Conservation (phyloP, 164 flowering plant genomes). For the Piper betle region DNA sequence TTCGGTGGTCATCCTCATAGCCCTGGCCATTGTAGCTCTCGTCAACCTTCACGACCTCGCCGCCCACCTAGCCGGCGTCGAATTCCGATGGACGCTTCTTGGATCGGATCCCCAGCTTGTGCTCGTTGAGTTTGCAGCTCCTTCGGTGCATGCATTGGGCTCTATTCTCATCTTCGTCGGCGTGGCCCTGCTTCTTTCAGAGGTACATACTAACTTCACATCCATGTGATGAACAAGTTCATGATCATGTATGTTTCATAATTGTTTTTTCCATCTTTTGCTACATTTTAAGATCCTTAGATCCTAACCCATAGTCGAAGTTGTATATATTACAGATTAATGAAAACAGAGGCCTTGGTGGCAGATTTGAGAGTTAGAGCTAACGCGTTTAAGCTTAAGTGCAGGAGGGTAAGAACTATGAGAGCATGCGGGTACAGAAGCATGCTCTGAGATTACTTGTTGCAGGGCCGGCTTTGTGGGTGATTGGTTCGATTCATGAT, state of each 20-base stretch:
- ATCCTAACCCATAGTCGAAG: too few relatives aligned
- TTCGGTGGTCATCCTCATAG: conserved; percentile 47
- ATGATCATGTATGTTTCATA: too few relatives aligned
- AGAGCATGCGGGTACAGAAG: conserved; percentile 24
- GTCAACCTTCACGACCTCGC: conserved; percentile 72
- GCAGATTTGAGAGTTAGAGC: not conserved
- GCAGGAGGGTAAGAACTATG: conserved; percentile 38
- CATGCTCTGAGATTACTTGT: conserved; percentile 56
- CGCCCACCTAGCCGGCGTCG: conserved; percentile 71
- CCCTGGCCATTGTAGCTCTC: conserved; percentile 15
- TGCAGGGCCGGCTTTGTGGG: conserved; percentile 69
- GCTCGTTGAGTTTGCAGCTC: conserved; percentile 78
- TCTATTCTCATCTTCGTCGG: conserved; percentile 37
- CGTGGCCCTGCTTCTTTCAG: conserved; percentile 45
- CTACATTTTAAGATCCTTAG: too few relatives aligned
- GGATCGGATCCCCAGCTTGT: conserved; percentile 57
- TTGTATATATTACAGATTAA: too few relatives aligned
- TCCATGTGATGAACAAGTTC: too few relatives aligned
- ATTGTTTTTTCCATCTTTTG: too few relatives aligned
- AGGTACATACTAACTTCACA: conserved; percentile 23
- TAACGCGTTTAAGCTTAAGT: not conserved
- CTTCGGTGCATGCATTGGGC: conserved; percentile 46
- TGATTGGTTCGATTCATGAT: conserved; percentile 72
- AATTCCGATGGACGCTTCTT: conserved; percentile 38
- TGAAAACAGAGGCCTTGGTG: not conserved